These are phyloP conservation scores for Acacia pycnantha DNA, from an alignment of 331 rosid species.

Conservation along the genomic window DNA sequence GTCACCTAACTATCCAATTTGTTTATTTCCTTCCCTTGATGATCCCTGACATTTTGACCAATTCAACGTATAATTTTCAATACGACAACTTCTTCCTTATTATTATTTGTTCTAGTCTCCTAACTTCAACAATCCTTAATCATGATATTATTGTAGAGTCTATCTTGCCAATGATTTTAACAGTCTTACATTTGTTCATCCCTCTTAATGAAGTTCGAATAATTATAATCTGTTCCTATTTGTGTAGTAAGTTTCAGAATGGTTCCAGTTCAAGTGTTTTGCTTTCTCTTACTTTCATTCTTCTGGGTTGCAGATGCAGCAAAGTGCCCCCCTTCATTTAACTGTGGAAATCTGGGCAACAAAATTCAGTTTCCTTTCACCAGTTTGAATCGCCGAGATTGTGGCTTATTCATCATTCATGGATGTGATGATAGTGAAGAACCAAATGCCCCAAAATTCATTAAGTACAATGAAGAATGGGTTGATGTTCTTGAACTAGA, in stretches of 20 bases:
- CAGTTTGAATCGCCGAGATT: background rate
- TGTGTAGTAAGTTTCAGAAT: background rate
- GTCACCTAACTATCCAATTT: background rate
- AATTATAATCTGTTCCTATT: too few relatives aligned
- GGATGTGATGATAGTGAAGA: slow-evolving; percentile 1
- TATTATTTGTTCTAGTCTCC: too few relatives aligned
- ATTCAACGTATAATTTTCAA: background rate
- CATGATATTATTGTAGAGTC: background rate
- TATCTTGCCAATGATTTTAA: background rate
- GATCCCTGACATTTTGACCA: background rate
- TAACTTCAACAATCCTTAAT: too few relatives aligned
- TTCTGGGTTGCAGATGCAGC: background rate
- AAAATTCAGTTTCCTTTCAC: slow-evolving; percentile 30
- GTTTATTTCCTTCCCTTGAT: background rate
- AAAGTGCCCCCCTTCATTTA: slow-evolving; percentile 32
- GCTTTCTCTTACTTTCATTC: background rate
- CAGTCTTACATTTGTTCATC: background rate
- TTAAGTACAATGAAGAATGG: background rate
- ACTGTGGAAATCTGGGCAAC: slow-evolving; percentile 10
- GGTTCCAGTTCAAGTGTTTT: background rate
- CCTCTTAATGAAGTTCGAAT: too few relatives aligned
- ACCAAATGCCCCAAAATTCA: background rate
- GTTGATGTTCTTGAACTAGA: background rate
- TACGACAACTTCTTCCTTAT: background rate
- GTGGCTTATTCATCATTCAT: slow-evolving; percentile 19